Conservation (phyloP, 768 basidiomycete species). For the Pisolithus marmoratus region DNA sequence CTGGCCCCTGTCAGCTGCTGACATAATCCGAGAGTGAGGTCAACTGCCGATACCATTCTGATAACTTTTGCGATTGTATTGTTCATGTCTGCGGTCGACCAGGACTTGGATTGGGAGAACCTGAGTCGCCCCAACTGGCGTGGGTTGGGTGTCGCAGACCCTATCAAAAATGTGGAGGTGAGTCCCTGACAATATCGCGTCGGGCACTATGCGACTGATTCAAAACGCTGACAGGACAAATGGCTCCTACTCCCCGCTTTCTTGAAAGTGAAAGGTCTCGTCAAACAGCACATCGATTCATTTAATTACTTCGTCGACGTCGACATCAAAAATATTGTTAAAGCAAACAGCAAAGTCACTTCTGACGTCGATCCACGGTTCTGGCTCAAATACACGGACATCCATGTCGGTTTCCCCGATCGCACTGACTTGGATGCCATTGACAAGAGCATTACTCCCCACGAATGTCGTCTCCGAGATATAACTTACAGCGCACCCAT, state of each 20-base stretch:
- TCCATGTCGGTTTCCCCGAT: conserved; percentile 87
- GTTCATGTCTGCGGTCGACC: neutral
- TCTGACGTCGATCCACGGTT: conserved; percentile 96
- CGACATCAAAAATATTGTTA: conserved; percentile 95
- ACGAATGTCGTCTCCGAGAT: conserved; percentile 95
- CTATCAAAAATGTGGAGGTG: conserved; percentile 88
- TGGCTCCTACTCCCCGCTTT: conserved; percentile 97
- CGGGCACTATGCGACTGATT: conserved; percentile 2
- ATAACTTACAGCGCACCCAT: conserved; percentile 93
- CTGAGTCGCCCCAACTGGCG: conserved; percentile 56
- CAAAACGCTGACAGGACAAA: conserved; percentile 67
- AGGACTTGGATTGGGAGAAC: conserved; percentile 54
- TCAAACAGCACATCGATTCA: conserved; percentile 98
- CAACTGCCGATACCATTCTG: too few species aligned
- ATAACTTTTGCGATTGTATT: too few species aligned
- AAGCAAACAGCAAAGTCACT: conserved; percentile 87
- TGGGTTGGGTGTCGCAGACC: conserved; percentile 79
- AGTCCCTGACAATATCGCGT: conserved; percentile 18
- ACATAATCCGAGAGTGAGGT: neutral
- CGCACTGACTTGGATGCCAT: conserved; percentile 77
- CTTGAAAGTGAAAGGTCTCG: conserved; percentile 94
- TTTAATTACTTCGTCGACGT: conserved; percentile 99
- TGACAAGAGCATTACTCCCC: conserved; percentile 84
- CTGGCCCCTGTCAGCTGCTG: too few species aligned
- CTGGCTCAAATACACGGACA: conserved; percentile 95